These are phyloP conservation scores for Pichia sp. DNA, from an alignment of 1,139 yeast species.

Conservation along the genomic window DNA sequence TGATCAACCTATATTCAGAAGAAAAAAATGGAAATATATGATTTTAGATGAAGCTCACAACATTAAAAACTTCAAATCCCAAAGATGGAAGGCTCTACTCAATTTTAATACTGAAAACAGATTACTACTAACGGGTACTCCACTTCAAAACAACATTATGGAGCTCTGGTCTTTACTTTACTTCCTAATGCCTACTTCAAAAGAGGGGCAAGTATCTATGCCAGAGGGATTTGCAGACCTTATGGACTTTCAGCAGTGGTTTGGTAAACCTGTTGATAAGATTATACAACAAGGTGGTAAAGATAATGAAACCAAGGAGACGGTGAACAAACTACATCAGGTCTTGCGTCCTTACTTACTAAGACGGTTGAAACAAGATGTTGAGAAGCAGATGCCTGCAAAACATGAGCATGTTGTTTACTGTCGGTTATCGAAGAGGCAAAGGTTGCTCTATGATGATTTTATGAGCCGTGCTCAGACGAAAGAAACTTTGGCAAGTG, in stretches of 20 bases:
- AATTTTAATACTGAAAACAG: constrained; percentile 92
- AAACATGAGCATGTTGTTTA: constrained; percentile 92
- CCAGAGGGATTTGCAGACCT: constrained; percentile 96
- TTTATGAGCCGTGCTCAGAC: constrained; percentile 97
- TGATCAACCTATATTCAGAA: constrained; percentile 88
- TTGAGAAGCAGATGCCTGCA: constrained; percentile 98
- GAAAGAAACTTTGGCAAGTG: constrained; percentile 86
- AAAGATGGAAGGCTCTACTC: constrained; percentile 92
- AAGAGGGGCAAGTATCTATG: constrained; percentile 50
- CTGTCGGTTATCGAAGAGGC: constrained; percentile 89
- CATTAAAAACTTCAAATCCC: constrained; percentile 91
- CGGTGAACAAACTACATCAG: constrained; percentile 86
- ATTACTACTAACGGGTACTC: constrained; percentile 88
- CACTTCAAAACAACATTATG: constrained; percentile 84
- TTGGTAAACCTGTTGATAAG: constrained; percentile 92
- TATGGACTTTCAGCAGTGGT: constrained; percentile 97
- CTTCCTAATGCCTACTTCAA: constrained; percentile 90
- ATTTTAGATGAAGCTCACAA: constrained; percentile 98
- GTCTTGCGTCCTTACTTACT: constrained; percentile 87
- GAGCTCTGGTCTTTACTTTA: constrained; percentile 92
- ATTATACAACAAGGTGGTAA: constrained; percentile 71
- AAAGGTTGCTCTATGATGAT: constrained; percentile 87
- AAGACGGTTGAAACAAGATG: constrained; percentile 91
- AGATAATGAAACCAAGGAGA: constrained; percentile 67
- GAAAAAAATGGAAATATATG: constrained; percentile 95